Evolutionary conservation across 1,284 basidiomycete species (phyloP), one percentile per base, ranked within the genome.

Genomic region (Neotropicomus parvogracilis): DNA sequence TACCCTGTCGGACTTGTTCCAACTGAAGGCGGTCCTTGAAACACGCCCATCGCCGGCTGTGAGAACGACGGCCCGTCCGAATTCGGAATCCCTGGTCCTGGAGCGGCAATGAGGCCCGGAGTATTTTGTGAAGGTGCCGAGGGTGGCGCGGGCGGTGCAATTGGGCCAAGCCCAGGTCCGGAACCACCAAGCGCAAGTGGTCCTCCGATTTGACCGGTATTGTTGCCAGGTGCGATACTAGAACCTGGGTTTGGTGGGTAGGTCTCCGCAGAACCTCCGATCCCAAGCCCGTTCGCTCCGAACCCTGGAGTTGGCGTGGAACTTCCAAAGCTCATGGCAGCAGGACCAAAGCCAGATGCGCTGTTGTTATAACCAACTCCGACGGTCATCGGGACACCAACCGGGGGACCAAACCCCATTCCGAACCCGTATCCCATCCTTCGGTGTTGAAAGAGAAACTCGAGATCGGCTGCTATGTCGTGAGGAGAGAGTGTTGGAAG

Each of bases 391-490:
- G 59, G 50, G 38, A 56, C 49, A 21, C 61, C 54, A n/a, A 59
- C 58, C 11, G 64, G 54, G 36, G 61, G 59, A 27, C 61, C 60
- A 6, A 63, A 63, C 20, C 63, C 63, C 27, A 63, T 56, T 12
- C 64, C 62, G 6, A 65, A 66, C 28, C 62, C 55, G 32, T 40
- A 65, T 13, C 58, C 56, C 49, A 72, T 64, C 21, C 56, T 57
- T 46, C 77, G 72, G 51, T 77, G 68, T 48, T 73, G 71, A 54
- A 71, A 71, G 24, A 85, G 67, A 54, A 73, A 75, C 1, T 85
- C 80, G 9, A 84, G 63, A 57, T 85, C 83, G 28, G 64, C 62
- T 11, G 70, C 61, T 19, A 83, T 71, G 43, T 85, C 83, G n/a
- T 59, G 59, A 0, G 71, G 59, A 2, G 78, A 67, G 2, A 85